Percentiles rank a stretch among this genome's conserved stretches.
Conservation (phyloP, 345 rosid genomes). For the Citrus reticulata region DNA sequence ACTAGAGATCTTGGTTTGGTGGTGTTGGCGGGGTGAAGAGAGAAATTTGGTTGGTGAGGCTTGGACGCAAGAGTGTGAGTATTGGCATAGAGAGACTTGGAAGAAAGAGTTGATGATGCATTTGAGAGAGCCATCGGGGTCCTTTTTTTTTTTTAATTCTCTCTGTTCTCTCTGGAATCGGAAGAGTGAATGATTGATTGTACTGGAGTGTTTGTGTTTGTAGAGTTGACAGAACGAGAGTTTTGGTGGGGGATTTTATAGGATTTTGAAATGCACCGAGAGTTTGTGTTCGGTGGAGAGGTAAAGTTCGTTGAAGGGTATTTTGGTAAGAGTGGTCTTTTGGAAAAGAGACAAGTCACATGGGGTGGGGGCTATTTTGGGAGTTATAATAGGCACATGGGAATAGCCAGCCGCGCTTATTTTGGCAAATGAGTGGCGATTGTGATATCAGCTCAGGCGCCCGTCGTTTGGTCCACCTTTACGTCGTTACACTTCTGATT, state of each 20-base stretch:
- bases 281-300: too few relatives aligned
- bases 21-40: conserved; percentile 27
- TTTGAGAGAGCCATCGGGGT: conserved; percentile 57
- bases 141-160: too few relatives aligned
- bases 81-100: conserved; percentile 39
- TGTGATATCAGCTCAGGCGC: too few relatives aligned
- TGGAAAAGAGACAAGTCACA: neutral
- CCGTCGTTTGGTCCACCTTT: too few relatives aligned
- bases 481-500: too few relatives aligned
- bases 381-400: too few relatives aligned
- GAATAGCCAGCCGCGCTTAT: too few relatives aligned
- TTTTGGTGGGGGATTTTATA: too few relatives aligned
- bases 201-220: neutral
- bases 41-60: conserved; percentile 25
- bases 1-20: conserved; percentile 23
- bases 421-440: too few relatives aligned
- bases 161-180: neutral
- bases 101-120: conserved; percentile 39
- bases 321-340: neutral
- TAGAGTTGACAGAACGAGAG: too few relatives aligned
- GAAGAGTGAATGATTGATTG: neutral
- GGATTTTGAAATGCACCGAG: too few relatives aligned
- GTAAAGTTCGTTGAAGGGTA: too few relatives aligned
- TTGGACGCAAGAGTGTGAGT: conserved; percentile 25
- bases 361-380: neutral